phyloP scores from a whole-genome alignment of 1,284 basidiomycete species.

The Rhizoctonia solani region DNA sequence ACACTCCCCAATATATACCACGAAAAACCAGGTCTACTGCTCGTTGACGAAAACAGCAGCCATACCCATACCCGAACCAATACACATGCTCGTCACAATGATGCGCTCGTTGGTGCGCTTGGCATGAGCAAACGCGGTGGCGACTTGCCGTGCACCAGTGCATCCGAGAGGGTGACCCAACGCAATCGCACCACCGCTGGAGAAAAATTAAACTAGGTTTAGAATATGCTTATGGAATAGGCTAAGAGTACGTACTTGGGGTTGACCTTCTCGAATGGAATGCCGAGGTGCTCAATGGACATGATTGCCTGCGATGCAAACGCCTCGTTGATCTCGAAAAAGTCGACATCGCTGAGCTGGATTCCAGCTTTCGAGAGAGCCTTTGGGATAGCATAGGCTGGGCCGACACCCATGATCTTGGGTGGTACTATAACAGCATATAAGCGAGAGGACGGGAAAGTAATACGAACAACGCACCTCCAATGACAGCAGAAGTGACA shows the following conservation, averaged over 20 bases:
- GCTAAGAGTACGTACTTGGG: slow-evolving; percentile 49
- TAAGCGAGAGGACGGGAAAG: not conserved
- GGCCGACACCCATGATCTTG: slow-evolving; percentile 63
- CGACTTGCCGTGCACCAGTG: slow-evolving; percentile 87
- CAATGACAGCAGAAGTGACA: slow-evolving; percentile 75
- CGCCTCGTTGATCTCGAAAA: slow-evolving; percentile 95
- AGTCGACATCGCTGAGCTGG: slow-evolving; percentile 78
- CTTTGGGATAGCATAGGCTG: slow-evolving; percentile 89
- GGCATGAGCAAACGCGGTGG: slow-evolving; percentile 81
- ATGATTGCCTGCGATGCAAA: slow-evolving; percentile 85
- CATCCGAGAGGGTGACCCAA: slow-evolving; percentile 83
- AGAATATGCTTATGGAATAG: not conserved
- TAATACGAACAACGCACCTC: slow-evolving; percentile 49
- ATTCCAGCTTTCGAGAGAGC: slow-evolving; percentile 77
- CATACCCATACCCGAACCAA: slow-evolving; percentile 85
- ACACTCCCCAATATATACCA: not conserved
- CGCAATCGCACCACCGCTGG: slow-evolving; percentile 81
- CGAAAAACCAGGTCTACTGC: not conserved
- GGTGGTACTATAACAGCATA: slow-evolving; percentile 34
- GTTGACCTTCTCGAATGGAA: slow-evolving; percentile 84
- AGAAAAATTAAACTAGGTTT: not conserved
- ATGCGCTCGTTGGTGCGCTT: slow-evolving; percentile 58
- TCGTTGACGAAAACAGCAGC: slow-evolving; percentile 80
- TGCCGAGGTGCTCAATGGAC: slow-evolving; percentile 72
- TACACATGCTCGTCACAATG: slow-evolving; percentile 94